A percentile compares a stretch with the other conserved stretches of the same genome.
Conservation (phyloP, 2,329 filamentous ascomycete genomes). For the Celoporthe dispersa region DNA sequence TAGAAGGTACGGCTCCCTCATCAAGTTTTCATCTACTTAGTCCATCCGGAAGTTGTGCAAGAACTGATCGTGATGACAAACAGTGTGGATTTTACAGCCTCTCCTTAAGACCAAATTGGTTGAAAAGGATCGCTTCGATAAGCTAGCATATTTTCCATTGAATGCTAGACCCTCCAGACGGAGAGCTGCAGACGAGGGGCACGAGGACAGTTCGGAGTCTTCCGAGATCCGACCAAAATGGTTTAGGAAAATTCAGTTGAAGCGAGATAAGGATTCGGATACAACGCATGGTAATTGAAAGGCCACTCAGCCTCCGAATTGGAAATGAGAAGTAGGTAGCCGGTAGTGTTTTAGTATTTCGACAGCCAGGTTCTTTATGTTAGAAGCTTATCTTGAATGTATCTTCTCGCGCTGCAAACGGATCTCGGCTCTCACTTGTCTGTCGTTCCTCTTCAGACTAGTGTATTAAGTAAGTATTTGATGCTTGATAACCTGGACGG, state of each 20-base stretch:
- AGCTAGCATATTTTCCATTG: background rate
- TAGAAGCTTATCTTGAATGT: no score
- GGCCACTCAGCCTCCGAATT: background rate
- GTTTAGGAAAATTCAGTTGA: background rate
- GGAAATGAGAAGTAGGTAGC: background rate
- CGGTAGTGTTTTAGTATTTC: background rate
- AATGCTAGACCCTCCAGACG: background rate
- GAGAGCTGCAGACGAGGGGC: background rate
- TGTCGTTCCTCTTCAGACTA: background rate
- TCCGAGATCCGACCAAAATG: background rate
- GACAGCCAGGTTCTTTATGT: background rate
- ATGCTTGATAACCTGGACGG: background rate
- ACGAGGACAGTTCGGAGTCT: background rate
- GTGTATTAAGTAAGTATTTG: no score
- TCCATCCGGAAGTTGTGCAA: background rate
- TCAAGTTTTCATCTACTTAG: background rate
- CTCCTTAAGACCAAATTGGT: background rate
- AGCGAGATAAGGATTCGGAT: no score
- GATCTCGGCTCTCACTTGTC: background rate
- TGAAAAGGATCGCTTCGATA: background rate
- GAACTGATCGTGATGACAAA: background rate
- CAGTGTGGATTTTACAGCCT: background rate
- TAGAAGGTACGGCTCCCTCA: background rate
- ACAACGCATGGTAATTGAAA: no score
- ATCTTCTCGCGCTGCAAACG: background rate